phyloP scores from a whole-genome alignment of 176 grass and related monocot genomes.

The Ananas comosus region DNA sequence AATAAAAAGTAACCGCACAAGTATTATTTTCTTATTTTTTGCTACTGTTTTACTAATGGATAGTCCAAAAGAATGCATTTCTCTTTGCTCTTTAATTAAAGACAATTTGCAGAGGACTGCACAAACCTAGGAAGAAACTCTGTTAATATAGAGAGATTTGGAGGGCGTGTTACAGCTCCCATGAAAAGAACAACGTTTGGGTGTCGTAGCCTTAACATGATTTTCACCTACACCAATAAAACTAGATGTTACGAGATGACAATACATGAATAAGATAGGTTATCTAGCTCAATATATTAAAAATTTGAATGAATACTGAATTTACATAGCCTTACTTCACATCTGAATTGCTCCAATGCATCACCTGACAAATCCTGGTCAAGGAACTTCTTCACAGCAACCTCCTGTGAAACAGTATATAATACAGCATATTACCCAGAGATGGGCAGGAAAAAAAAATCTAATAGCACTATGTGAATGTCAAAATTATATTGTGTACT shows the following conservation, averaged over 20 bases:
- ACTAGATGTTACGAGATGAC: constrained; percentile 16
- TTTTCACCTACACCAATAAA: constrained; percentile 56
- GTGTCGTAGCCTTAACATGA: constrained; percentile 92
- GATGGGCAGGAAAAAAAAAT: not conserved
- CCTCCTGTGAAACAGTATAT: constrained; percentile 43
- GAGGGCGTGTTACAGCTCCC: constrained; percentile 87
- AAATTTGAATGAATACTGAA: too few species aligned
- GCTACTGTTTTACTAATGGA: not conserved
- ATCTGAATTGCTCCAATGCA: constrained; percentile 93
- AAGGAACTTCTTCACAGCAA: constrained; percentile 99
- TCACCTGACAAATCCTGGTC: constrained; percentile 89
- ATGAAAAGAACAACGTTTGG: constrained; percentile 99
- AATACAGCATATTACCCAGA: not conserved
- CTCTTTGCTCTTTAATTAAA: constrained; percentile 2
- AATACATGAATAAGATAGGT: too few species aligned
- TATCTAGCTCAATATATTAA: too few species aligned
- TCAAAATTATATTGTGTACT: not conserved
- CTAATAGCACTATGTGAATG: not conserved
- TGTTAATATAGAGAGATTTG: constrained; percentile 96
- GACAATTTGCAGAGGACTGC: not conserved
- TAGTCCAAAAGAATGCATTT: constrained; percentile 17
- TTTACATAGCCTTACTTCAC: constrained; percentile 58
- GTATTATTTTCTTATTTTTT: constrained; percentile 7
- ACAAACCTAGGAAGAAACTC: constrained; percentile 92
- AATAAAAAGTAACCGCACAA: not conserved